Conservation (phyloP, 2,329 filamentous ascomycete genomes). For the Pseudogymnoascus sp. region DNA sequence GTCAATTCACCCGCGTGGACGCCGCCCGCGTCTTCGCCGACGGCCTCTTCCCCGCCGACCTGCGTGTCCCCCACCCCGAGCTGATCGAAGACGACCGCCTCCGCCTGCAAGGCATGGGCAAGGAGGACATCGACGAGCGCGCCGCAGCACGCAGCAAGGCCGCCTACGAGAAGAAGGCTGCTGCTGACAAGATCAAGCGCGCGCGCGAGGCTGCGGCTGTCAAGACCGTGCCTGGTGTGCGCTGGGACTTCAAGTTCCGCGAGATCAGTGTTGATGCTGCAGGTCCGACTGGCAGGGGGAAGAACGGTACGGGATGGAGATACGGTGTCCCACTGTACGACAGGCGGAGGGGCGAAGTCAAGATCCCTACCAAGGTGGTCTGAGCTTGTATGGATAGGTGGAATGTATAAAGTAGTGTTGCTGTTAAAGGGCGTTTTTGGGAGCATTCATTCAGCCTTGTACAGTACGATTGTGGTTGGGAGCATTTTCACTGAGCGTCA, state of each 20-base stretch:
- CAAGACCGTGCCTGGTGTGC: slow-evolving; percentile 38
- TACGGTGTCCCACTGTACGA: slow-evolving; percentile 58
- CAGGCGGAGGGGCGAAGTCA: slow-evolving; percentile 54
- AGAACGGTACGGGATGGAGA: slow-evolving; percentile 48
- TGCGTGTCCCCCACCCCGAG: slow-evolving; percentile 54
- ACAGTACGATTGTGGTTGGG: slow-evolving; percentile 5
- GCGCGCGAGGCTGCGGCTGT: slow-evolving; percentile 34
- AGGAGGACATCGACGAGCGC: slow-evolving; percentile 19
- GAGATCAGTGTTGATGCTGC: slow-evolving; percentile 49
- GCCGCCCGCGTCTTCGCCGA: slow-evolving; percentile 57
- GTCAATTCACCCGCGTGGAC: slow-evolving; percentile 55
- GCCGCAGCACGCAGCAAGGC: slow-evolving; percentile 28
- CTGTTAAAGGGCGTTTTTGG: slow-evolving; percentile 2
- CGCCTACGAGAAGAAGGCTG: slow-evolving; percentile 28
- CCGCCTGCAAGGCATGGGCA: slow-evolving; percentile 29
- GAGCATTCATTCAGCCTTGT: slow-evolving; percentile 6
- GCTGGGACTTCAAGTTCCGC: slow-evolving; percentile 57
- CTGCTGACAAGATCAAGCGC: slow-evolving; percentile 17
- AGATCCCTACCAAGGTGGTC: slow-evolving; percentile 55
- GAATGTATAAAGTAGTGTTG: background rate
- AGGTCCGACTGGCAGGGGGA: slow-evolving; percentile 45
- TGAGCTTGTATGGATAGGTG: slow-evolving; percentile 14
- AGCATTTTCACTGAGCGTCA: slow-evolving; percentile 1
- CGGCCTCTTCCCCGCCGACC: slow-evolving; percentile 50
- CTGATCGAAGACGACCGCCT: slow-evolving; percentile 42